Evolutionary conservation across 148 eudicot species (phyloP).

Genomic region (Chenopodium quinoa): DNA sequence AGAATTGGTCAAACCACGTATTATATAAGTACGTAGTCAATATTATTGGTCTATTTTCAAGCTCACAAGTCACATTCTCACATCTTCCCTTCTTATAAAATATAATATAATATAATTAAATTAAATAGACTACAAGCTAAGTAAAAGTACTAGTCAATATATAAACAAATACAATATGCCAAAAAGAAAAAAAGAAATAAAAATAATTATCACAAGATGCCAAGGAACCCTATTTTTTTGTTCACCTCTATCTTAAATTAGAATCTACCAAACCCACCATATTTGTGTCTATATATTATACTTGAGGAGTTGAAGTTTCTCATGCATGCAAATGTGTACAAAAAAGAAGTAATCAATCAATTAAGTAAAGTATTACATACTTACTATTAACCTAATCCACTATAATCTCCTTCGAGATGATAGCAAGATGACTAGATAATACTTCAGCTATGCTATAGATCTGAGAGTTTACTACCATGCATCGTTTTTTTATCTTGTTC

Average conservation of each 20-base stretch:
- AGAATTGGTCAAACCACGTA: not conserved
- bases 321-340: conserved; percentile 30
- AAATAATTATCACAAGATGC: not conserved
- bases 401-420: conserved; percentile 29
- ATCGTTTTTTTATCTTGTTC: not conserved
- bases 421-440: conserved; percentile 8
- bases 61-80: not conserved
- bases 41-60: not conserved
- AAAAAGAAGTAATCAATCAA: conserved; percentile 27
- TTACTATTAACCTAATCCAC: conserved; percentile 25
- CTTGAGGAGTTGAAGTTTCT: not conserved
- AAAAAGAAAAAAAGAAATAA: not conserved
- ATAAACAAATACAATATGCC: not conserved
- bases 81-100: not conserved
- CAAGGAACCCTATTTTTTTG: not conserved
- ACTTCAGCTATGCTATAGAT: not conserved
- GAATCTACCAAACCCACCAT: conserved; percentile 37
- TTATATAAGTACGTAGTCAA: not conserved
- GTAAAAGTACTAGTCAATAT: not conserved
- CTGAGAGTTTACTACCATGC: not conserved
- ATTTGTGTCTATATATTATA: not conserved
- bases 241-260: not conserved
- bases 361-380: conserved; percentile 3
- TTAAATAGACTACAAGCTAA: not conserved
- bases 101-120: not conserved